phyloP scores from a whole-genome alignment of 371 early-diverging fungal genomes.

The Lichtheimia ornata region DNA sequence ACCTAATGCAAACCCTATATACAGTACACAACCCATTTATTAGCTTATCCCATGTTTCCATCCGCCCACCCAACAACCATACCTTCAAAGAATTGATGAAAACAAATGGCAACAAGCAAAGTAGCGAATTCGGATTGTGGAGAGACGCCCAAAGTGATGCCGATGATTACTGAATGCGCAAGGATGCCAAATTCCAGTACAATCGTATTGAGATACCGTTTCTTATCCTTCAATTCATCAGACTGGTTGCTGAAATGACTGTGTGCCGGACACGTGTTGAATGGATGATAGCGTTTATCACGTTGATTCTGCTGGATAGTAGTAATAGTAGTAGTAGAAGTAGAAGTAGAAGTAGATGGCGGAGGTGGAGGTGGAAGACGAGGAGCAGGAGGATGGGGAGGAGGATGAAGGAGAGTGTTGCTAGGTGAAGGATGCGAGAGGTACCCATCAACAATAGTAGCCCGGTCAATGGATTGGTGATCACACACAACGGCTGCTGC shows the following conservation, averaged over 20 bases:
- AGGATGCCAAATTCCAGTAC: slow-evolving; percentile 80
- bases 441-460: no score
- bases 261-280: slow-evolving; percentile 3
- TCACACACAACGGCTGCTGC: no score
- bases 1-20: slow-evolving; percentile 70
- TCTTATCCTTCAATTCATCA: slow-evolving; percentile 8
- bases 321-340: no score
- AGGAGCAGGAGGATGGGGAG: no score
- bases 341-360: no score
- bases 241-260: not conserved
- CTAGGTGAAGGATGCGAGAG: no score
- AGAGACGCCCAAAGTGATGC: slow-evolving; percentile 60
- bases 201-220: slow-evolving; percentile 13
- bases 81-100: slow-evolving; percentile 67
- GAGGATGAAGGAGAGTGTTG: no score
- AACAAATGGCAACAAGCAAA: slow-evolving; percentile 73
- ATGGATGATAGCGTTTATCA: not conserved
- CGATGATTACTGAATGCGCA: slow-evolving; percentile 81
- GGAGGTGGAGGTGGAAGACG: no score
- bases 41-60: no score
- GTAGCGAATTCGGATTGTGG: slow-evolving; percentile 32
- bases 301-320: not conserved
- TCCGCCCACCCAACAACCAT: slow-evolving; percentile 47
- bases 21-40: no score
- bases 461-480: no score